phyloP scores from a whole-genome alignment of 129 eudicot genomes.

The Arctium minus region DNA sequence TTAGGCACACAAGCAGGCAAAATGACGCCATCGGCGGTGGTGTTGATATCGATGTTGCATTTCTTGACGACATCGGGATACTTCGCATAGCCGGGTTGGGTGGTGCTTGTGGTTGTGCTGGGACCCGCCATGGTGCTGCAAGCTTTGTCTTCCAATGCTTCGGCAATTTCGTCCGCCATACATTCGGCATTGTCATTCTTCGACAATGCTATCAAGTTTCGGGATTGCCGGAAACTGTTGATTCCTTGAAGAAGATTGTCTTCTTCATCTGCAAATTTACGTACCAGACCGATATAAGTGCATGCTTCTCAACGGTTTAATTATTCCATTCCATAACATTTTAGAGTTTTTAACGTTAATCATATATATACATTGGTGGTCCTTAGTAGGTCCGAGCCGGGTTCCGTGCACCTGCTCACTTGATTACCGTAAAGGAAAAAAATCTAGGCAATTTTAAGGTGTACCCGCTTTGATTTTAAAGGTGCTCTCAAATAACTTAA shows the following conservation, averaged over 20 bases:
- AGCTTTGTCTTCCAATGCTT: slow-evolving; percentile 35
- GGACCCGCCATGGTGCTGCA: slow-evolving; percentile 41
- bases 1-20: slow-evolving; percentile 64
- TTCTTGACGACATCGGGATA: slow-evolving; percentile 37
- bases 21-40: slow-evolving; percentile 48
- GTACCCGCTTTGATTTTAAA: too few relatives aligned
- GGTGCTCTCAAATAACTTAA: too few relatives aligned
- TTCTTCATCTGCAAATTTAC: slow-evolving; percentile 49
- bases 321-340: too few relatives aligned
- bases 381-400: too few relatives aligned
- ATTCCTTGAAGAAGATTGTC: slow-evolving; percentile 76
- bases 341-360: too few relatives aligned
- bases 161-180: slow-evolving; percentile 70
- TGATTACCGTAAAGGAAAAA: too few relatives aligned
- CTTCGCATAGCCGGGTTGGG: slow-evolving; percentile 31
- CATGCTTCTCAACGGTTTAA: too few relatives aligned
- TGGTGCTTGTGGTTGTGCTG: slow-evolving; percentile 25
- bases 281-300: not conserved
- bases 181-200: slow-evolving; percentile 66
- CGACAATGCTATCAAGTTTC: slow-evolving; percentile 27
- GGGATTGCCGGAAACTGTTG: slow-evolving; percentile 59
- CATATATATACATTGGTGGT: too few relatives aligned
- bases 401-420: too few relatives aligned
- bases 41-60: slow-evolving; percentile 50
- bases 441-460: too few relatives aligned